Conservation (phyloP, 2,329 filamentous ascomycete species). For the Talaromyces sp. region DNA sequence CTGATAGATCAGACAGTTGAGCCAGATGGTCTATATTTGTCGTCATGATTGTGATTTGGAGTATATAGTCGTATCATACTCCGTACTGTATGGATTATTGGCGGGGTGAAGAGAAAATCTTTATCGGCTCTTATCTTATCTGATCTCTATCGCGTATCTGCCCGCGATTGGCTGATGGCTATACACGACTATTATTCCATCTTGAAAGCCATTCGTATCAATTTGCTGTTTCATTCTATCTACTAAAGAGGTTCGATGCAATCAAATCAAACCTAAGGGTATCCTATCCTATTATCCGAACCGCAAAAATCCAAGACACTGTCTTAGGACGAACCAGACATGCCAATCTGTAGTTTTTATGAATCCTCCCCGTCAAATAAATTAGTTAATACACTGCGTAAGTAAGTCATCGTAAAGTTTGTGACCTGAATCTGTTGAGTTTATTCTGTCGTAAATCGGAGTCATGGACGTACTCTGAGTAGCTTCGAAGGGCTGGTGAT, state of each 20-base stretch:
- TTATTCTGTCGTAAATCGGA: background rate
- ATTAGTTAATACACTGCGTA: background rate
- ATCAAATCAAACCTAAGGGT: background rate
- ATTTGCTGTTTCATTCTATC: background rate
- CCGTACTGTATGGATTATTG: background rate
- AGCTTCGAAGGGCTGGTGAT: background rate
- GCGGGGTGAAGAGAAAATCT: constrained; percentile 5
- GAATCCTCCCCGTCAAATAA: too few relatives aligned
- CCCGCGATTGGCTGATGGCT: background rate
- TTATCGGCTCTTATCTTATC: constrained; percentile 8
- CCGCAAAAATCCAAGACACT: background rate
- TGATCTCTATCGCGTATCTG: background rate
- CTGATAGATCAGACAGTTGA: background rate
- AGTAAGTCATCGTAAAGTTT: background rate
- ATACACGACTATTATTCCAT: background rate
- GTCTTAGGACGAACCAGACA: background rate
- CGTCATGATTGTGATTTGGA: background rate
- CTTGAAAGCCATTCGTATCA: background rate
- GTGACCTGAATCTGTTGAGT: background rate
- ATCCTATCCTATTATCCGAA: background rate
- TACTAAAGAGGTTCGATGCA: background rate
- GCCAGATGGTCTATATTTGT: background rate
- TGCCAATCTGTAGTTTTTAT: background rate
- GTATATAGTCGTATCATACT: background rate
- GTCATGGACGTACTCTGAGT: background rate